phyloP scores from a whole-genome alignment of 805 yeast species.

The Wickerhamomyces ciferrii region DNA sequence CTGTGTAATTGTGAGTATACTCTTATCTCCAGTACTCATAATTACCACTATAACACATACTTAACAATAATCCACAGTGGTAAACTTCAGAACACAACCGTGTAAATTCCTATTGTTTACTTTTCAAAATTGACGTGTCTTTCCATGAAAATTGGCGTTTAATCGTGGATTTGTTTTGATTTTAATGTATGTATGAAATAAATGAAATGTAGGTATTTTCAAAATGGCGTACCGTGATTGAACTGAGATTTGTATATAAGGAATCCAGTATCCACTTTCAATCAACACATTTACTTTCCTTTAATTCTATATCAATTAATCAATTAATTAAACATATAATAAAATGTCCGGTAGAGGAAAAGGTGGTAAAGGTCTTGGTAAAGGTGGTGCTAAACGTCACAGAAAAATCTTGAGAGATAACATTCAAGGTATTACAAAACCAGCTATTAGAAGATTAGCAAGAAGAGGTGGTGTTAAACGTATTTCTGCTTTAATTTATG shows the following conservation, averaged over 20 bases:
- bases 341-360: constrained; percentile 98
- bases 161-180: not conserved
- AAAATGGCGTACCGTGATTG: not conserved
- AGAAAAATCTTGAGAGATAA: constrained; percentile 99
- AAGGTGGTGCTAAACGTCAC: constrained; percentile 99
- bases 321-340: constrained; percentile 21
- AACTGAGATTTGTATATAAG: not conserved
- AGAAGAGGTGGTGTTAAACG: constrained; percentile 99
- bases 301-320: constrained; percentile 14
- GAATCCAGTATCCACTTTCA: not conserved
- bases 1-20: not conserved
- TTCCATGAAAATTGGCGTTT: too few species aligned
- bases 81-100: not conserved
- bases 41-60: not conserved
- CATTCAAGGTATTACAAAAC: constrained; percentile 99
- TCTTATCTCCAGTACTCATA: not conserved
- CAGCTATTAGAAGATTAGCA: constrained; percentile 99
- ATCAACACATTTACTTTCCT: not conserved
- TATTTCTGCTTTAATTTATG: constrained; percentile 97
- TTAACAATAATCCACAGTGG: too few species aligned
- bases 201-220: too few species aligned
- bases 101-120: not conserved
- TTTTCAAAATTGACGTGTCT: not conserved
- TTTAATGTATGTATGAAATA: not conserved
- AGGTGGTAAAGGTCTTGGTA: constrained; percentile 99